A percentile compares a stretch with the other conserved stretches of the same genome.
These are phyloP conservation scores for Penicillium sp. DNA, from an alignment of 2,329 filamentous ascomycete species.

Conservation along the genomic window DNA sequence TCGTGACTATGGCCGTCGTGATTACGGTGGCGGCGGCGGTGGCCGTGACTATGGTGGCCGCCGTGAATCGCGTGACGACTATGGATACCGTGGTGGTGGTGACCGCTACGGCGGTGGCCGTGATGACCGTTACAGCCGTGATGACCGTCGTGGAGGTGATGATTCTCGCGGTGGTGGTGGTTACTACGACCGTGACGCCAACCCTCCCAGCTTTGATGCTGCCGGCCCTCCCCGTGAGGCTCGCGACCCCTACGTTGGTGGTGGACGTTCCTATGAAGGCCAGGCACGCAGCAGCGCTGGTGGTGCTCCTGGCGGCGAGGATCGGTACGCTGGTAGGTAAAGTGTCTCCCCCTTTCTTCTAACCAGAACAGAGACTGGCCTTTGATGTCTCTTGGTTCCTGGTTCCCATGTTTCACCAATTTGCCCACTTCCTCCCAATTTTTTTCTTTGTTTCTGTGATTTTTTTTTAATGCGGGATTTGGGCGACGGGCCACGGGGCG, in stretches of 20 bases:
- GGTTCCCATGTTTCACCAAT: conserved; percentile 19
- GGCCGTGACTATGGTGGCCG: conserved; percentile 42
- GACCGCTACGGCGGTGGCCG: conserved; percentile 43
- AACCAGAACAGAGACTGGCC: conserved; percentile 16
- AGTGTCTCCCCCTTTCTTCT: conserved; percentile 19
- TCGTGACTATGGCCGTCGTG: conserved; percentile 53
- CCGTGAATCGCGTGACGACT: conserved; percentile 39
- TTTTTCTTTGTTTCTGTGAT: conserved; percentile 28
- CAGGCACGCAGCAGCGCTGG: conserved; percentile 10
- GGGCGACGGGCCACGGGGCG: conserved; percentile 32
- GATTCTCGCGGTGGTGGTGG: conserved; percentile 38
- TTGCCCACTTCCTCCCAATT: conserved; percentile 15
- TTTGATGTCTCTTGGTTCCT: conserved; percentile 13
- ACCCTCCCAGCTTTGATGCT: conserved; percentile 40
- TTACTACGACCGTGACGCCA: conserved; percentile 49
- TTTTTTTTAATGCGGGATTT: conserved; percentile 33
- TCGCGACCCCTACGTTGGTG: conserved; percentile 26
- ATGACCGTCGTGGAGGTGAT: conserved; percentile 38
- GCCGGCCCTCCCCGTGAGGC: conserved; percentile 31
- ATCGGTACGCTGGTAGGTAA: conserved; percentile 37
- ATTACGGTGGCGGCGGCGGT: conserved; percentile 36
- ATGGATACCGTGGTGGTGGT: conserved; percentile 33
- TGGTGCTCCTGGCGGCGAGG: conserved; percentile 21
- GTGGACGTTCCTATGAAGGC: conserved; percentile 32
- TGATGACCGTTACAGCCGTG: conserved; percentile 42